Base-by-base conservation (phyloP, 148 eudicot genomes). In the Drosera capensis region DNA sequence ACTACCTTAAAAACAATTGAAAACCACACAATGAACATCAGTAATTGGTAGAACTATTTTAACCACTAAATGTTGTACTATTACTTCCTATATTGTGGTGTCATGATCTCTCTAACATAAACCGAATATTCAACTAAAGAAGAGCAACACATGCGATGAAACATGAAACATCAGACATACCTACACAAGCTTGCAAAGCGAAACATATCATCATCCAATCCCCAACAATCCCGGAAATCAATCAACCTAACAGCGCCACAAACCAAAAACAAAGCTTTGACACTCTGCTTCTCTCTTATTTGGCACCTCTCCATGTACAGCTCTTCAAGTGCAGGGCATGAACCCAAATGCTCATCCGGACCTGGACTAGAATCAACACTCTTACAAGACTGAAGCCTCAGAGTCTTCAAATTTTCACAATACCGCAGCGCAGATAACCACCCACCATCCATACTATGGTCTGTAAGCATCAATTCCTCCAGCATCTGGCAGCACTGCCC, bases 401-500 rank as follows among this genome's bases (percentile, higher is more conserved):
- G 66, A 31, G 92, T 84, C 69, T 90, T 90, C 78, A 90, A 61
- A 55, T 84, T 90, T 8, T 67, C 55, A 64, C 95, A 90, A 61
- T 51, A 90, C 0, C 76, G 71, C 40, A 90, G 74, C 7, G 80
- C 97, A 0, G 97, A 63, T 46, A 90, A 63, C 97, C 97, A 90
- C 36, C 97, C 97, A 58, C 85, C 93, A 44, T 84, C 97, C 76
- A 90, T 73, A 58, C 66, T 73, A 43, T 80, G 93, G 39, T 75
- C 65, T 54, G 57, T 60, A 25, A 90, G 34, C 8, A 80, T 84
- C 62, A 90, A 57, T 59, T 84, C 95, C 63, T 90, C 97, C 29
- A 90, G 53, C 97, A 90, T 90, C 22, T 65, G 93, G 60, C 97
- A 90, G 23, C 97, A 90, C 52, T 80, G 92, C 18, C 95, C 97